Evolutionary conservation across 139 green algal species (phyloP).

Genomic region (Zygnema circumcarinatum): DNA sequence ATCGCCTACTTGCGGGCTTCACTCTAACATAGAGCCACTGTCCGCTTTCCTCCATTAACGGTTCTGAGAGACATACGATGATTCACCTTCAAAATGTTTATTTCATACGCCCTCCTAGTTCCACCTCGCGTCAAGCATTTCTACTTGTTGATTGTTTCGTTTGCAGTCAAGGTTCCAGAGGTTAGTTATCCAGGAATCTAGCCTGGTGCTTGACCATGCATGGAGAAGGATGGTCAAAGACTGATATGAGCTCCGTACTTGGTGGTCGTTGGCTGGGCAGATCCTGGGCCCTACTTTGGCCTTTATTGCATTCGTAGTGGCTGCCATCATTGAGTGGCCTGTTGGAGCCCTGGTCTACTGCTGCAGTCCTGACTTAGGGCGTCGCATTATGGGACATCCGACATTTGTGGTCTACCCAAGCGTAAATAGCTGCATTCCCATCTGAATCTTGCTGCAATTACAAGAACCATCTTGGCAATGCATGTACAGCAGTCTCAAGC

Average conservation of each 20-base stretch:
- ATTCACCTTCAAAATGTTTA: background rate
- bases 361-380: constrained; percentile 22
- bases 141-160: background rate
- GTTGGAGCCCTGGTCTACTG: constrained; percentile 31
- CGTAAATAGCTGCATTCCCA: constrained; percentile 30
- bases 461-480: too few species aligned
- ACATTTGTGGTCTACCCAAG: background rate
- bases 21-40: too few species aligned
- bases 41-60: too few species aligned
- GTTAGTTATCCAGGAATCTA: too few species aligned
- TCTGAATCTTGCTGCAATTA: too few species aligned
- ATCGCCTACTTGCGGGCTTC: too few species aligned
- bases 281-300: constrained; percentile 38
- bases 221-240: background rate
- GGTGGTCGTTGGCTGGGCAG: constrained; percentile 1
- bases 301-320: constrained; percentile 29
- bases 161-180: background rate
- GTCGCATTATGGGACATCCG: constrained; percentile 36
- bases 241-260: background rate
- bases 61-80: too few species aligned
- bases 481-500: too few species aligned
- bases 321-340: constrained; percentile 40
- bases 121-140: background rate
- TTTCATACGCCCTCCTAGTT: background rate
- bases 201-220: background rate